Evolutionary conservation across 306 rosid species (phyloP).

Genomic region (Rosa chinensis): DNA sequence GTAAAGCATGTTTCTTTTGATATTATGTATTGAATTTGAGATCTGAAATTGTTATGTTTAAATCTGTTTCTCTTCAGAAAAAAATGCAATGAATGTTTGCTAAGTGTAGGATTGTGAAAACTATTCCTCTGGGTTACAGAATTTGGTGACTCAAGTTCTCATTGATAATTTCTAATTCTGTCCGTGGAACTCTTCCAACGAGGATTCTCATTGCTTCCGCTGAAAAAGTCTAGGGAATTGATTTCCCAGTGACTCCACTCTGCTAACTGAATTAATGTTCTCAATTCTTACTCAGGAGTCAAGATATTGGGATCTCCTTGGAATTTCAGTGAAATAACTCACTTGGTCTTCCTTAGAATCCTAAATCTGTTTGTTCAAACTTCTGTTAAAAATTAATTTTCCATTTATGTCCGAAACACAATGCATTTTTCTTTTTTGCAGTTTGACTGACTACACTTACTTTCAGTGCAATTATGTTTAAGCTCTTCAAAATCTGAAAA

Average conservation of each 20-base stretch:
- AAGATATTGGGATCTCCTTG: neutral
- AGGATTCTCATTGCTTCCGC: neutral
- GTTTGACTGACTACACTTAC: too few species aligned
- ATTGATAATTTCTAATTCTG: neutral
- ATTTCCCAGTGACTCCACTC: too few species aligned
- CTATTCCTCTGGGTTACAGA: neutral
- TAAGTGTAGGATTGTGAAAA: neutral
- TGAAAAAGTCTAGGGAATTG: too few species aligned
- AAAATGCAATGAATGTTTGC: neutral
- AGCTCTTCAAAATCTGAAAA: neutral
- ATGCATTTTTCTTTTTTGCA: neutral
- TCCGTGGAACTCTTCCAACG: neutral
- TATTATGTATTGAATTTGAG: constrained; percentile 10
- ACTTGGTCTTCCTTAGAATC: neutral
- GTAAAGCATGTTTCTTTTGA: constrained; percentile 14
- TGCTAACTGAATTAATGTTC: too few species aligned
- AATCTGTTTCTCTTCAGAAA: neutral
- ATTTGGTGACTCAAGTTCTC: neutral
- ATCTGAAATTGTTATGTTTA: constrained; percentile 20
- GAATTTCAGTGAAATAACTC: neutral
- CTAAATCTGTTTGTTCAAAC: neutral
- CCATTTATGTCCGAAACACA: neutral
- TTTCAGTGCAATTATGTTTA: neutral
- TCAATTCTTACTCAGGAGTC: too few species aligned
- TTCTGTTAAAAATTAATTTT: neutral